These are phyloP conservation scores for Crassisporium funariophilum DNA, from an alignment of 768 basidiomycete species.

Conservation along the genomic window DNA sequence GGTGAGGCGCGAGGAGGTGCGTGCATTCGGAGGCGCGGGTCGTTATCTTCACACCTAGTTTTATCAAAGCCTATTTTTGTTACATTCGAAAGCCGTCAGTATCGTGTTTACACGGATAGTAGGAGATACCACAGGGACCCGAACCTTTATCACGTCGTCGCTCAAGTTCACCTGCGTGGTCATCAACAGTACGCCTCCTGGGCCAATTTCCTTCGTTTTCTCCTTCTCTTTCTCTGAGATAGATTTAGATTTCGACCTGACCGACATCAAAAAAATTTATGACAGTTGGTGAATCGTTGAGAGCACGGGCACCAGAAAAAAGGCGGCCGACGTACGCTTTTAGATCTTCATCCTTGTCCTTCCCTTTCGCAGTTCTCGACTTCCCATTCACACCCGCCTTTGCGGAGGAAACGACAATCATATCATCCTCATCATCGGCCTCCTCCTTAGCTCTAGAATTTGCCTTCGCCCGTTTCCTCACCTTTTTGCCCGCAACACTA, in stretches of 20 bases:
- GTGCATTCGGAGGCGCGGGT: conserved; percentile 70
- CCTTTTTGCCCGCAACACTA: background rate
- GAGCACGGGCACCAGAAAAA: background rate
- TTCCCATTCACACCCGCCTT: background rate
- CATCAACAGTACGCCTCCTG: conserved; percentile 52
- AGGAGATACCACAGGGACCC: background rate
- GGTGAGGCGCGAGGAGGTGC: conserved; percentile 67
- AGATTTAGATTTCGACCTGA: background rate
- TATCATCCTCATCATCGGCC: background rate
- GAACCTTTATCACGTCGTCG: conserved; percentile 62
- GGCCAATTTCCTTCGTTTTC: too few relatives aligned
- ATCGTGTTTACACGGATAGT: background rate
- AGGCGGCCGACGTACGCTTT: background rate
- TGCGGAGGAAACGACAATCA: background rate
- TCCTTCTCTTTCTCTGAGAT: conserved; percentile 11
- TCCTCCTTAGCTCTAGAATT: background rate
- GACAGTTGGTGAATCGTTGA: background rate
- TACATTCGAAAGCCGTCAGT: conserved; percentile 1
- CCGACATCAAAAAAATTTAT: background rate
- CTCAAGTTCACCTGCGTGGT: conserved; percentile 66
- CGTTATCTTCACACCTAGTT: conserved; percentile 68
- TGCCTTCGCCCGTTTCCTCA: background rate
- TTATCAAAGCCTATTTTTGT: conserved; percentile 57
- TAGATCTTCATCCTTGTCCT: too few relatives aligned
- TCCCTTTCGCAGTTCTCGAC: too few relatives aligned